Percentiles rank a stretch among this genome's conserved stretches.
These are phyloP conservation scores for Chionographis japonica DNA, from an alignment of 106 monocot species.

Conservation along the genomic window DNA sequence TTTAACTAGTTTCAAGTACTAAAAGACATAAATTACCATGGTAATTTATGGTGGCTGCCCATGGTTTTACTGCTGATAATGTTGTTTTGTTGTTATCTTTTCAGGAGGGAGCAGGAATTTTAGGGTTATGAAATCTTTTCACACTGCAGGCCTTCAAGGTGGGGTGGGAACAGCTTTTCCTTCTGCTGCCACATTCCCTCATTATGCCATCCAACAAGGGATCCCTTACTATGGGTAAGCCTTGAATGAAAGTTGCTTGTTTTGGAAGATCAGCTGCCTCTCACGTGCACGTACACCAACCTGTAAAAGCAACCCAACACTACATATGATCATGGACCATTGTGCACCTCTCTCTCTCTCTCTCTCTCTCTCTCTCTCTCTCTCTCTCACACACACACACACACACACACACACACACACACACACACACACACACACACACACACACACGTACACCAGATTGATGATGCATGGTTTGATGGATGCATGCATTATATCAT, in stretches of 20 bases:
- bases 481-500: neutral
- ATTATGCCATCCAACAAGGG: conserved; percentile 91
- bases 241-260: neutral
- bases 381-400: too few species aligned
- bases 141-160: conserved; percentile 42
- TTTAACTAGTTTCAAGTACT: too few species aligned
- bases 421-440: too few species aligned
- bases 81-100: neutral
- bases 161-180: conserved; percentile 57
- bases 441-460: too few species aligned
- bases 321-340: neutral
- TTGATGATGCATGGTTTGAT: neutral
- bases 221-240: conserved; percentile 88
- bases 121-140: conserved; percentile 70
- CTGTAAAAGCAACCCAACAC: neutral
- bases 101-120: conserved; percentile 70
- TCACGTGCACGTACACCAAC: conserved; percentile 15
- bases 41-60: too few species aligned
- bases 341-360: conserved; percentile 6
- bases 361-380: conserved; percentile 6
- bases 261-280: neutral
- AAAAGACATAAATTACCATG: too few species aligned
- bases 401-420: too few species aligned
- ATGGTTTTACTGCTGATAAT: neutral
- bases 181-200: conserved; percentile 71